Conservation (phyloP, 2,329 filamentous ascomycete species). For the Trichoderma hamatum region DNA sequence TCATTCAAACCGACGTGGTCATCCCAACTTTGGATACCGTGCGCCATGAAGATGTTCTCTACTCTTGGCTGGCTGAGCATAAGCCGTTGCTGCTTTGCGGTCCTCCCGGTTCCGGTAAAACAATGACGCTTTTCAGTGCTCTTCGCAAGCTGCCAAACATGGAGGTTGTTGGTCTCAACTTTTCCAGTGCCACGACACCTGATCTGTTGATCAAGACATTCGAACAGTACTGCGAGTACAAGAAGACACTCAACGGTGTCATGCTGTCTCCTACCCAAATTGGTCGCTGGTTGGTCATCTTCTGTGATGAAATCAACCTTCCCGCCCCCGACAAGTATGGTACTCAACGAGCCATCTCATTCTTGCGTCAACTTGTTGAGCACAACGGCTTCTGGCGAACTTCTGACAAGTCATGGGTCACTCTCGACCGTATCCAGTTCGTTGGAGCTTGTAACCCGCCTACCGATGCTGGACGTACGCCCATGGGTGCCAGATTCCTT, state of each 20-base stretch:
- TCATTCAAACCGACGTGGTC: conserved; percentile 97
- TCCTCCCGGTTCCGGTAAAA: conserved; percentile 98
- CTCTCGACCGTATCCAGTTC: conserved; percentile 96
- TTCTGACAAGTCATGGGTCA: conserved; percentile 96
- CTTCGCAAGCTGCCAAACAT: conserved; percentile 96
- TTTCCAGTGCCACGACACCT: conserved; percentile 96
- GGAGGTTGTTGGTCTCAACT: conserved; percentile 99
- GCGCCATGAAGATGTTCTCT: conserved; percentile 97
- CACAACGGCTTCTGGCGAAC: conserved; percentile 99
- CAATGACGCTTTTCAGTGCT: conserved; percentile 98
- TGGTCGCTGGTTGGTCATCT: conserved; percentile 95
- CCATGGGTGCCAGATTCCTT: conserved; percentile 90
- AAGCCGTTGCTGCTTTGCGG: conserved; percentile 96
- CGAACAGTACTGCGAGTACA: conserved; percentile 99
- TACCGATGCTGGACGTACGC: conserved; percentile 93
- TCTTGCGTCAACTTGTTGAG: conserved; percentile 94
- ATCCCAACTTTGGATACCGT: conserved; percentile 98
- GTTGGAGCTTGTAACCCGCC: conserved; percentile 98
- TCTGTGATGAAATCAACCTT: conserved; percentile 99
- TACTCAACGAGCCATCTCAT: conserved; percentile 95
- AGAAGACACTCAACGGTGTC: conserved; percentile 95
- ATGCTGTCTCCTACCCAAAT: conserved; percentile 96
- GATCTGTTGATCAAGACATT: conserved; percentile 99
- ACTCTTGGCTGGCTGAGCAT: conserved; percentile 98
- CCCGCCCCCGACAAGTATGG: conserved; percentile 97